These are phyloP conservation scores for Dryadomyces sulphureus DNA, from an alignment of 2,329 filamentous ascomycete species.

Conservation along the genomic window DNA sequence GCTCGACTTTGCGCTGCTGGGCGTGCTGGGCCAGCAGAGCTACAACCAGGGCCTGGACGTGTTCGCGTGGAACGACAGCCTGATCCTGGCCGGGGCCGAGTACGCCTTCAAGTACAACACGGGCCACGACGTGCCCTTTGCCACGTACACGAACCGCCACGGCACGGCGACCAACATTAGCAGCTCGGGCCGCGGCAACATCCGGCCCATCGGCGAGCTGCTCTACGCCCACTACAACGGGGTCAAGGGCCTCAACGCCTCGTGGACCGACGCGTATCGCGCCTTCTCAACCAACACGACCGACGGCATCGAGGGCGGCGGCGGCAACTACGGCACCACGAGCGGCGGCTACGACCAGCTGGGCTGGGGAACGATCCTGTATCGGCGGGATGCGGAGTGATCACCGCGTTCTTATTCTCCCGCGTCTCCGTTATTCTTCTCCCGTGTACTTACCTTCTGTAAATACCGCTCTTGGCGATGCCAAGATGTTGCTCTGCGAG, in stretches of 20 bases:
- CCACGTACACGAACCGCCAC: neutral
- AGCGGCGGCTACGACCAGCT: constrained; percentile 1
- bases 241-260: neutral
- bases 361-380: neutral
- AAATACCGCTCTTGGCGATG: too few relatives aligned
- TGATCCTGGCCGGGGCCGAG: neutral
- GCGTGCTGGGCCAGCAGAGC: neutral
- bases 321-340: neutral
- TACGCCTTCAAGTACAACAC: neutral
- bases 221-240: neutral
- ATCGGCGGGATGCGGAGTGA: too few relatives aligned
- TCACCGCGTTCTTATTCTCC: too few relatives aligned
- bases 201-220: neutral
- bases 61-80: neutral
- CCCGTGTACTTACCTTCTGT: too few relatives aligned
- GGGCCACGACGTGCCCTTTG: neutral
- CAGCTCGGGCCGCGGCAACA: neutral
- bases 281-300: neutral
- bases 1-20: neutral
- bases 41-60: neutral
- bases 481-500: too few relatives aligned
- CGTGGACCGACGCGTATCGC: neutral
- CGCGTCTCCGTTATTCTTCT: too few relatives aligned
- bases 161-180: neutral
- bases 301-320: neutral